phyloP scores from a whole-genome alignment of 257 asterid genomes.

The Solanum arcanum region DNA sequence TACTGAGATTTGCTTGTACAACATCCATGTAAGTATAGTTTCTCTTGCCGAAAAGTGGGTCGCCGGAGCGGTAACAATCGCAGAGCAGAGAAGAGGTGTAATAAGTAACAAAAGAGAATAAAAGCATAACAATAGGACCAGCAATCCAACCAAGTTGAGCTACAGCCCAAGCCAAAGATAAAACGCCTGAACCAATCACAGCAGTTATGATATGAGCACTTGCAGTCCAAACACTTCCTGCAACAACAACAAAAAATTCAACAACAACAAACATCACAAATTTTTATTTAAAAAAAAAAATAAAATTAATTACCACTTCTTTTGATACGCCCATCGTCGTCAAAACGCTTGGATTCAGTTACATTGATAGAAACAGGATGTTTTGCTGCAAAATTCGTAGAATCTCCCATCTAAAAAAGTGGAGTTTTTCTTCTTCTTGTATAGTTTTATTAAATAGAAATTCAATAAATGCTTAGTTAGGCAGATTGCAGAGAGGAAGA shows the following conservation, averaged over 20 bases:
- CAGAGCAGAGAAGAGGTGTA: slow-evolving; percentile 46
- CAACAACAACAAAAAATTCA: background rate
- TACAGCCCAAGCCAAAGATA: slow-evolving; percentile 58
- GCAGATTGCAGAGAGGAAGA: background rate
- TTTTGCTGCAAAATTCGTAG: background rate
- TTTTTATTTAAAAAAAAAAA: no score
- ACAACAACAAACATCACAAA: background rate
- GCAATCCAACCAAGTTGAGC: slow-evolving; percentile 62
- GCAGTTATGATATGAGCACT: slow-evolving; percentile 62
- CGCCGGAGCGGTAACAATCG: slow-evolving; percentile 34
- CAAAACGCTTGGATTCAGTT: slow-evolving; percentile 28
- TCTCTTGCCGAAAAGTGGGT: slow-evolving; percentile 33
- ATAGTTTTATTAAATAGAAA: background rate
- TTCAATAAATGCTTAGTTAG: background rate
- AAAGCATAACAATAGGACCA: slow-evolving; percentile 36
- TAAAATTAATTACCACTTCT: slow-evolving; percentile 23
- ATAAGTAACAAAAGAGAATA: slow-evolving; percentile 47
- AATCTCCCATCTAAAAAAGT: slow-evolving; percentile 33
- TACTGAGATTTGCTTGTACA: slow-evolving; percentile 35
- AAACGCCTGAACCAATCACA: slow-evolving; percentile 50
- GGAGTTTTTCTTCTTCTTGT: background rate
- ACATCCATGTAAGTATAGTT: slow-evolving; percentile 51
- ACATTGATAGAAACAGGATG: slow-evolving; percentile 25
- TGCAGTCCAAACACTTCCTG: slow-evolving; percentile 49
- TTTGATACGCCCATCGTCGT: slow-evolving; percentile 41